Evolutionary conservation across 2,329 filamentous ascomycete species (phyloP).

Genomic region (Cladobotryum protrusum): DNA sequence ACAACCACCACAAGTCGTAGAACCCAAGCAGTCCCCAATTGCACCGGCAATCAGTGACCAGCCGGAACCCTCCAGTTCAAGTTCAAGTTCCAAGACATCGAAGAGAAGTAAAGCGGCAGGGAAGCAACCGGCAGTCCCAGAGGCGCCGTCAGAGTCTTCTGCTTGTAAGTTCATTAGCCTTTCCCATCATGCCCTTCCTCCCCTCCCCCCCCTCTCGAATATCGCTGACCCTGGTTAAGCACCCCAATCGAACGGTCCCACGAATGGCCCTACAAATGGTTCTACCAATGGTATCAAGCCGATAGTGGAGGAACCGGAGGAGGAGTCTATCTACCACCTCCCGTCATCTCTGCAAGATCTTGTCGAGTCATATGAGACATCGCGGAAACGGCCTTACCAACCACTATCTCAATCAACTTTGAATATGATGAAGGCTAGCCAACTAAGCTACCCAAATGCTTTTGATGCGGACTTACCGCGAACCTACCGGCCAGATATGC

Average conservation of each 20-base stretch:
- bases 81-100: constrained; percentile 23
- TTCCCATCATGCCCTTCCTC: no score
- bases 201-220: not conserved
- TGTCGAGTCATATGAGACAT: constrained; percentile 82
- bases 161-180: constrained; percentile 39
- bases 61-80: constrained; percentile 20
- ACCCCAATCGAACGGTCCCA: constrained; percentile 23
- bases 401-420: constrained; percentile 60
- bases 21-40: constrained; percentile 29
- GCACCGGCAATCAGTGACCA: constrained; percentile 19
- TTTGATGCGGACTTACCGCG: constrained; percentile 75
- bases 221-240: constrained; percentile 18
- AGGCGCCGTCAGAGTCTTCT: constrained; percentile 34
- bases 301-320: constrained; percentile 39
- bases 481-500: constrained; percentile 77
- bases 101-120: constrained; percentile 38
- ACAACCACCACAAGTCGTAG: constrained; percentile 21
- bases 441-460: constrained; percentile 65
- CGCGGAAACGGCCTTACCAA: constrained; percentile 61
- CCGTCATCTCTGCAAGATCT: constrained; percentile 84
- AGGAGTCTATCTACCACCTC: constrained; percentile 88
- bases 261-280: constrained; percentile 34
- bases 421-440: constrained; percentile 69
- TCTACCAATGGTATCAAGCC: constrained; percentile 46
- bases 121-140: constrained; percentile 38